Evolutionary conservation across 495 filamentous ascomycete genomes (phyloP).

Genomic region (Letharia lupina): DNA sequence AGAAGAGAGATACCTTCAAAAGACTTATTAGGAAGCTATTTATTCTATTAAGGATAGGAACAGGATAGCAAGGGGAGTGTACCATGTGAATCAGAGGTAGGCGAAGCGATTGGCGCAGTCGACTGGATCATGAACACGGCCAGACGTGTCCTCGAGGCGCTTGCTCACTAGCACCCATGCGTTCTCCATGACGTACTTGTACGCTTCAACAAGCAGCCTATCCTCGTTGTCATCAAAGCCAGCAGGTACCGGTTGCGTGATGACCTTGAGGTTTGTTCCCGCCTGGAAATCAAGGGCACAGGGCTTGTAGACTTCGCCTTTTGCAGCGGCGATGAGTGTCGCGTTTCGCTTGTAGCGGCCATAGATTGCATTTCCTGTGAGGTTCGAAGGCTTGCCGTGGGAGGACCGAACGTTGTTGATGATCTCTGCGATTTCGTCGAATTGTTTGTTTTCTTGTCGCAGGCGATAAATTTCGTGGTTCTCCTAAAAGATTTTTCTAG

Average conservation of each 20-base stretch:
- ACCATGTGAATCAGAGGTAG: slow-evolving; percentile 1
- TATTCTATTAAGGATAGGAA: not conserved
- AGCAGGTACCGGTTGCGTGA: not conserved
- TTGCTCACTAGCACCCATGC: slow-evolving; percentile 20
- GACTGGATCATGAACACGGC: slow-evolving; percentile 7
- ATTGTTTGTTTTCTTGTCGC: slow-evolving; percentile 21
- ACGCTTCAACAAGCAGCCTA: slow-evolving; percentile 17
- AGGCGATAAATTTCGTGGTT: slow-evolving; percentile 28
- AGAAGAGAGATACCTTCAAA: not conserved
- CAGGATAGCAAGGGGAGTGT: not conserved
- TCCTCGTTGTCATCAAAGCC: slow-evolving; percentile 17
- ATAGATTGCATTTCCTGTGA: slow-evolving; percentile 29
- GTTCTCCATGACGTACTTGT: slow-evolving; percentile 11
- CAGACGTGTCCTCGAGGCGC: slow-evolving; percentile 16
- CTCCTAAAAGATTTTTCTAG: slow-evolving; percentile 24
- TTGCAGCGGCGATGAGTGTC: slow-evolving; percentile 22
- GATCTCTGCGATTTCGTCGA: slow-evolving; percentile 24
- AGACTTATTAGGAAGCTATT: not conserved
- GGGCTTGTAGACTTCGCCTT: slow-evolving; percentile 22
- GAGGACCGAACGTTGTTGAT: slow-evolving; percentile 25
- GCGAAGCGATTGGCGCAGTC: slow-evolving; percentile 19
- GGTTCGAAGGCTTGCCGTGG: slow-evolving; percentile 13
- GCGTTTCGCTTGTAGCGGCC: slow-evolving; percentile 30
- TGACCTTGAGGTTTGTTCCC: not conserved
- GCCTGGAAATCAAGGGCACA: slow-evolving; percentile 1